Evolutionary conservation across 345 rosid species (phyloP).

Genomic region (Populus ilicifolia): DNA sequence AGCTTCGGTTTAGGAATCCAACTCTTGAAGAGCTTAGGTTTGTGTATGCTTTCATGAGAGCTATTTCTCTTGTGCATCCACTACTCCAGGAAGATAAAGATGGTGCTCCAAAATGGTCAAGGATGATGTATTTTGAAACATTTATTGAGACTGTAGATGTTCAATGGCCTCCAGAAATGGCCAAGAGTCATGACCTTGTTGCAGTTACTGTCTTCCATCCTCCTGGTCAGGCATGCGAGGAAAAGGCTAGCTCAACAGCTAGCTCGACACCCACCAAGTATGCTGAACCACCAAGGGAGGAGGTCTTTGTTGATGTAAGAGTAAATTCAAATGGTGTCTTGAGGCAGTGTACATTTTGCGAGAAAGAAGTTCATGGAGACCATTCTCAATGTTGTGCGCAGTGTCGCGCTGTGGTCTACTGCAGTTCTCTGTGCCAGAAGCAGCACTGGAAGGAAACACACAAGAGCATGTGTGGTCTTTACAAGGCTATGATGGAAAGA

Average conservation of each 20-base stretch:
- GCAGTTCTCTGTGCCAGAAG: constrained; percentile 45
- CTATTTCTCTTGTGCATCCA: constrained; percentile 54
- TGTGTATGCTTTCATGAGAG: constrained; percentile 57
- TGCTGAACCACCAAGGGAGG: constrained; percentile 37
- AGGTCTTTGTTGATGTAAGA: constrained; percentile 27
- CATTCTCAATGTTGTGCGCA: constrained; percentile 45
- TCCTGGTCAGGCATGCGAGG: constrained; percentile 53
- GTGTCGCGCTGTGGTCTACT: constrained; percentile 50
- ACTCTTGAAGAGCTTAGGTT: constrained; percentile 61
- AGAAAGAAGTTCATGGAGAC: constrained; percentile 42
- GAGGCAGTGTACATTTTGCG: constrained; percentile 43
- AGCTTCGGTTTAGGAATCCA: constrained; percentile 55
- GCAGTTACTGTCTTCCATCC: constrained; percentile 68
- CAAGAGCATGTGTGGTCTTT: constrained; percentile 46
- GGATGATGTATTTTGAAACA: constrained; percentile 42
- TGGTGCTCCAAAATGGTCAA: constrained; percentile 41
- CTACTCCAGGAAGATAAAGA: constrained; percentile 50
- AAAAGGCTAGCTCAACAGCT: constrained; percentile 39
- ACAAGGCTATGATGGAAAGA: constrained; percentile 55
- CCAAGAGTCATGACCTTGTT: constrained; percentile 45
- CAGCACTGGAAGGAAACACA: constrained; percentile 55
- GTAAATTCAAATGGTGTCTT: constrained; percentile 27
- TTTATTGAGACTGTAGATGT: constrained; percentile 72
- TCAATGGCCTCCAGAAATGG: constrained; percentile 65
- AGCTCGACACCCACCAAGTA: constrained; percentile 43